Evolutionary conservation across 2,329 filamentous ascomycete genomes (phyloP), one percentile per base, ranked within the genome.

Genomic region (Exserohilum turcica): DNA sequence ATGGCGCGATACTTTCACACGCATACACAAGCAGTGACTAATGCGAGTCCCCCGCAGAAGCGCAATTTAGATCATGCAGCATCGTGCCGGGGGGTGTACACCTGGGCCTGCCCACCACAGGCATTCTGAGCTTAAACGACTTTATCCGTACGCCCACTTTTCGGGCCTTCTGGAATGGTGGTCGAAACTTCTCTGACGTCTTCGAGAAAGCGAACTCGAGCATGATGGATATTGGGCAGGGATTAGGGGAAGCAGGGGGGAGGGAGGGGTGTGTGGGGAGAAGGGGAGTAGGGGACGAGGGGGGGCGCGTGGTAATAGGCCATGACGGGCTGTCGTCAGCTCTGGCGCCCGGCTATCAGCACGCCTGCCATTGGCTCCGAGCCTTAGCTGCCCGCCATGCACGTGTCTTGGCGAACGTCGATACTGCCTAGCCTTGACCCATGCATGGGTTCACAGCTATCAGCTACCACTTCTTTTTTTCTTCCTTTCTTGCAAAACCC

Each of bases 41-140:
- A 47, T 5, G 43, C 29, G 21, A 40, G 19, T n/a, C 43, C 29
- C 29, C 43, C 43, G 35, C 29, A 52, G 15, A 46, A 39, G 27
- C 31, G 35, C 10, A 52, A 52, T 52, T 31, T 52, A 40, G 36
- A 52, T 47, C 48, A 44, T 52, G 43, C 48, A 52, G 45, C 9
- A 6, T 16, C 12, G n/a, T 33, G 12, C 48, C 37, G 27, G 43
- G 48, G 43, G 29, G 19, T 13, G 13, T 9, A 32, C 10, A 21
- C 12, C 21, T 7, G 24, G 15, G 33, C 48, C 48, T 52, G 29
- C 18, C 24, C 31, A 29, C 36, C 48, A 40, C 43, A 45, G 28
- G 35, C 19, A 31, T 44, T 27, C 16, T 39, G 35, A 45, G 43
- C 31, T 47, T 40, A 35, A 27, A 44, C 32, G 35, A 39, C 43